These are phyloP conservation scores for Calamus simplicifolius DNA, from an alignment of 176 grass and related monocot species.

Conservation along the genomic window DNA sequence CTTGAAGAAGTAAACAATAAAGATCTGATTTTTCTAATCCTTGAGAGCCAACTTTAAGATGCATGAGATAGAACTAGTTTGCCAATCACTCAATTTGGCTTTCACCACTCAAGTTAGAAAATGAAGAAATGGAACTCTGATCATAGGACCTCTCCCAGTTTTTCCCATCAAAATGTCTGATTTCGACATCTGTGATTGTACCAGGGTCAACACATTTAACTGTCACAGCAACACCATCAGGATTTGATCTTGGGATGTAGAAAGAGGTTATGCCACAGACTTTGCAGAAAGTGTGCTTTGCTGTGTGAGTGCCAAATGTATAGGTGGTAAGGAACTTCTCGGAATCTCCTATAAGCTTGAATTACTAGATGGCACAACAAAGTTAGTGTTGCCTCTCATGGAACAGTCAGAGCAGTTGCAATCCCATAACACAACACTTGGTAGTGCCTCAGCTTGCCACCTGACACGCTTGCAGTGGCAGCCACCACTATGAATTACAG, in stretches of 20 bases:
- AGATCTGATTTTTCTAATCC: too few relatives aligned
- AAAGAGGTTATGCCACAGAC: constrained; percentile 79
- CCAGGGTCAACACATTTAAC: constrained; percentile 57
- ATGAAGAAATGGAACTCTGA: constrained; percentile 21
- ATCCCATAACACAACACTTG: constrained; percentile 56
- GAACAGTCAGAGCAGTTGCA: constrained; percentile 74
- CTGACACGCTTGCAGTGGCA: constrained; percentile 75
- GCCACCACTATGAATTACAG: constrained; percentile 46
- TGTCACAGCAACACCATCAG: constrained; percentile 61
- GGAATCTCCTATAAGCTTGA: constrained; percentile 34
- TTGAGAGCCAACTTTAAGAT: too few relatives aligned
- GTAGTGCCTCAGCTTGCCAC: constrained; percentile 47
- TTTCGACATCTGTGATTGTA: constrained; percentile 60
- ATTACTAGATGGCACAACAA: constrained; percentile 54
- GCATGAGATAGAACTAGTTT: too few relatives aligned
- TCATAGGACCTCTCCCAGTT: constrained; percentile 62
- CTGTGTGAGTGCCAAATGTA: constrained; percentile 80
- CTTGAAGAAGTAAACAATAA: too few relatives aligned
- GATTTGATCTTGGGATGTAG: constrained; percentile 68
- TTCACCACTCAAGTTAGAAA: constrained; percentile 26
- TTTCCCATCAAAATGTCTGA: constrained; percentile 33
- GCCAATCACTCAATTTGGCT: too few relatives aligned
- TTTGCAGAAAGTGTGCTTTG: constrained; percentile 76
- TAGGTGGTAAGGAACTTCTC: constrained; percentile 61
- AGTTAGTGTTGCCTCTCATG: constrained; percentile 56